phyloP scores from a whole-genome alignment of 257 asterid species.

The Solanum appendiculatum region DNA sequence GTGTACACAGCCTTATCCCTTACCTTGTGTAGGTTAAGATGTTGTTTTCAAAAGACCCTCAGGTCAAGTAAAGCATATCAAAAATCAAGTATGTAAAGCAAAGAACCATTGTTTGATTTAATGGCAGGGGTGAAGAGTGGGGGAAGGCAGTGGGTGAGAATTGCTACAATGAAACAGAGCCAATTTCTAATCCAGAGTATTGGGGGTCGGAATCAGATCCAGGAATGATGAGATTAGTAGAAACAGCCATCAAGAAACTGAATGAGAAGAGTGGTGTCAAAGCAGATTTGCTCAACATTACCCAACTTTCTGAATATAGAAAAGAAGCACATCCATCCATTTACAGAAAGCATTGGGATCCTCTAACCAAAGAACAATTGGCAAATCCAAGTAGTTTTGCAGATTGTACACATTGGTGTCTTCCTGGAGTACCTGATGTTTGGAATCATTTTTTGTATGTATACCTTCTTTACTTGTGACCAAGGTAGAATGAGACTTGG shows the following conservation, averaged over 20 bases:
- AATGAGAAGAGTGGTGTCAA: conserved; percentile 20
- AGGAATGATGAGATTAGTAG: conserved; percentile 31
- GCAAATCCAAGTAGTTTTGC: conserved; percentile 24
- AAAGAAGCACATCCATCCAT: conserved; percentile 57
- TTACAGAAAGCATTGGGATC: conserved; percentile 17
- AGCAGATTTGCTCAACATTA: conserved; percentile 45
- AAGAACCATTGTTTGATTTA: too few species aligned
- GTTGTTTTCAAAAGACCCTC: not conserved
- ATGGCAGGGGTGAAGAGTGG: conserved; percentile 31
- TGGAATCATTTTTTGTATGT: conserved; percentile 59
- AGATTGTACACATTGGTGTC: conserved; percentile 77
- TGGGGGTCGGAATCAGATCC: conserved; percentile 27
- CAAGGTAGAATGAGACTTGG: not conserved
- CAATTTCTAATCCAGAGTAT: conserved; percentile 17
- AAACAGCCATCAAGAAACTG: conserved; percentile 23
- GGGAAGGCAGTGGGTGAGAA: conserved; percentile 15
- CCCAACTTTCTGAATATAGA: conserved; percentile 53
- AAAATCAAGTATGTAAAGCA: not conserved
- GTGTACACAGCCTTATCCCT: not conserved
- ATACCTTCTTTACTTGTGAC: conserved; percentile 24
- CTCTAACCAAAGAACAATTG: conserved; percentile 22
- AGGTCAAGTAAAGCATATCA: not conserved
- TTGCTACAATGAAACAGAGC: conserved; percentile 40
- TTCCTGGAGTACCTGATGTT: conserved; percentile 78
- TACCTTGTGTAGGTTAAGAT: too few species aligned